Percentiles rank a stretch among this genome's conserved stretches.
These are phyloP conservation scores for Fistulifera pelliculosa DNA, from an alignment of 108 stramenopile species.

Conservation along the genomic window DNA sequence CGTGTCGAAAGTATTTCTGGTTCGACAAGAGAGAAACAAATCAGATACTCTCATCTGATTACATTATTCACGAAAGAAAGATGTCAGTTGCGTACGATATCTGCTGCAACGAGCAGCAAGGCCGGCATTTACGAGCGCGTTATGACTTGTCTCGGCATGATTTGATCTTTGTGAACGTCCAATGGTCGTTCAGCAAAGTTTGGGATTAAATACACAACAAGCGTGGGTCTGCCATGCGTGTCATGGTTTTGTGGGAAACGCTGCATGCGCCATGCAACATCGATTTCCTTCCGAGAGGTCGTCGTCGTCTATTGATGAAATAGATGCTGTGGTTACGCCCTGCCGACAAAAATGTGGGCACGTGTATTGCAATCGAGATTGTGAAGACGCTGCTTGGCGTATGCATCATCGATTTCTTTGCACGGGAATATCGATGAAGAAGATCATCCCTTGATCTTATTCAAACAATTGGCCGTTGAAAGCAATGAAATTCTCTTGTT, in stretches of 20 bases:
- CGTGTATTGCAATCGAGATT: slow-evolving; percentile 38
- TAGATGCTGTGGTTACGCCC: slow-evolving; percentile 7
- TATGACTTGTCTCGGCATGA: slow-evolving; percentile 17
- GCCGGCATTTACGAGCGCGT: slow-evolving; percentile 39
- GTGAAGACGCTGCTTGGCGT: slow-evolving; percentile 44
- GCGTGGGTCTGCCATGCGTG: slow-evolving; percentile 41
- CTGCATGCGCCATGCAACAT: slow-evolving; percentile 21
- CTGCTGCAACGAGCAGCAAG: slow-evolving; percentile 12
- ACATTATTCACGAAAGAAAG: too few species aligned
- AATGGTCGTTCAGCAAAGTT: slow-evolving; percentile 33
- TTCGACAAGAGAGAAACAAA: too few species aligned
- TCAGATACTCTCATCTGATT: too few species aligned
- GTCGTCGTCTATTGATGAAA: background rate
- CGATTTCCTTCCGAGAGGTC: slow-evolving; percentile 15
- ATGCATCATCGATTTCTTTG: slow-evolving; percentile 39
- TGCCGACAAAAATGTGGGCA: slow-evolving; percentile 50
- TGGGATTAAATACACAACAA: slow-evolving; percentile 32
- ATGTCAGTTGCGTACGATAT: too few species aligned
- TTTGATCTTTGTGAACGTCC: slow-evolving; percentile 47
- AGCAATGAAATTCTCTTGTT: slow-evolving; percentile 59
- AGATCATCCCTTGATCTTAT: slow-evolving; percentile 41
- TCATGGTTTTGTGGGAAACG: slow-evolving; percentile 41
- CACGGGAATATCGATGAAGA: slow-evolving; percentile 33
- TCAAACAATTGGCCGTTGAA: slow-evolving; percentile 35
- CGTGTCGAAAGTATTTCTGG: too few species aligned